Percentiles rank a stretch among this genome's conserved stretches.
Evolutionary conservation across 148 eudicot species (phyloP).

Genomic region (Vaccinium corymbosum): DNA sequence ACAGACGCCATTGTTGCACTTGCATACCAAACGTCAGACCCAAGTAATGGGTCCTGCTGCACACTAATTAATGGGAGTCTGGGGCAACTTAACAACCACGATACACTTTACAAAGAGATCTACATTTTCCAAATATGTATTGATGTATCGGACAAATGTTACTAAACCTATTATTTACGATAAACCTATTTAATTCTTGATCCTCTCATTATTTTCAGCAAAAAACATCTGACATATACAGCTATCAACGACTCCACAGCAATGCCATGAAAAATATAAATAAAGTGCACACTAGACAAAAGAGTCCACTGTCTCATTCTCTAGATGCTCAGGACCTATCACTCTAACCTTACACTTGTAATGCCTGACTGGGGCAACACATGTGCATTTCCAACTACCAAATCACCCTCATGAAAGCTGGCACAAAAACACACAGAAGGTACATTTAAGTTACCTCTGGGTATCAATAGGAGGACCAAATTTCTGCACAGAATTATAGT

Average conservation of each 20-base stretch:
- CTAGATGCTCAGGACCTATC: neutral
- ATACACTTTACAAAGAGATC: neutral
- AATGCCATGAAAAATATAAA: neutral
- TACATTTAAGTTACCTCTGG: slow-evolving; percentile 23
- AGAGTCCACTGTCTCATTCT: neutral
- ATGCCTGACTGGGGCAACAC: neutral
- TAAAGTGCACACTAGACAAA: neutral
- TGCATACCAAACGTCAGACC: neutral
- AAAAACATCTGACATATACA: neutral
- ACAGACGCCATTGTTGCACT: neutral
- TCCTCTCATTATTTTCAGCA: neutral
- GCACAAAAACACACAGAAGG: neutral
- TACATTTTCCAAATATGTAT: neutral
- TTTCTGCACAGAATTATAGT: slow-evolving; percentile 15
- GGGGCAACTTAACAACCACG: neutral
- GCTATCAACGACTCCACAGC: neutral
- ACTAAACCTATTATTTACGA: neutral
- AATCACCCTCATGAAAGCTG: neutral
- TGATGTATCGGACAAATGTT: neutral
- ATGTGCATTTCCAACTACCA: neutral
- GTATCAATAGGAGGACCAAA: slow-evolving; percentile 11
- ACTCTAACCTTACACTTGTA: neutral
- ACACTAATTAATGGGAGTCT: neutral
- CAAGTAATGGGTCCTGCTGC: neutral
- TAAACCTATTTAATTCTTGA: neutral